Conservation (phyloP, 2,329 filamentous ascomycete genomes). For the Acrodontium crateriforme region DNA sequence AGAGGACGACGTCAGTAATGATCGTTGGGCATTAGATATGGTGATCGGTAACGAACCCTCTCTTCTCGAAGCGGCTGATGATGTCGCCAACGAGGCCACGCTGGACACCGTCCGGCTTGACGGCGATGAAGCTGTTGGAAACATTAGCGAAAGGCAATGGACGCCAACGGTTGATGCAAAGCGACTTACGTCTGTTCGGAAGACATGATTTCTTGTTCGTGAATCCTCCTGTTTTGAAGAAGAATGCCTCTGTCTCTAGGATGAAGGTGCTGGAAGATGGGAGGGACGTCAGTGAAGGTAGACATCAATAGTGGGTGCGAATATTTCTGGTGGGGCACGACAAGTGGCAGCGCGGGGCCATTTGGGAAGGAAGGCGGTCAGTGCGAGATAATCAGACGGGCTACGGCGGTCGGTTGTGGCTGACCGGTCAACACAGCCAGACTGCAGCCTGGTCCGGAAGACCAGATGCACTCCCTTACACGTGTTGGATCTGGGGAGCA, state of each 20-base stretch:
- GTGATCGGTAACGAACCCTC: slow-evolving; percentile 48
- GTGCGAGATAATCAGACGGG: too few relatives aligned
- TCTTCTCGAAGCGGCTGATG: slow-evolving; percentile 94
- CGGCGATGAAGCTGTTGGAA: slow-evolving; percentile 80
- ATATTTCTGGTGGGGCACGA: too few relatives aligned
- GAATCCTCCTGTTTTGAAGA: slow-evolving; percentile 15
- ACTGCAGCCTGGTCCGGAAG: too few relatives aligned
- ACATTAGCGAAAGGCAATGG: too few relatives aligned
- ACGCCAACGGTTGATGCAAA: too few relatives aligned
- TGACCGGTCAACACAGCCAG: too few relatives aligned
- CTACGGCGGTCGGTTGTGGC: too few relatives aligned
- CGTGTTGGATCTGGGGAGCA: too few relatives aligned
- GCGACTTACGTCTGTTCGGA: slow-evolving; percentile 79
- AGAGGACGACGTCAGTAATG: slow-evolving; percentile 8
- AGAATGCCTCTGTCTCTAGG: slow-evolving; percentile 34
- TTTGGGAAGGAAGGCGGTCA: too few relatives aligned
- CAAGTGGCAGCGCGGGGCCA: too few relatives aligned
- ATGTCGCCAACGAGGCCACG: slow-evolving; percentile 96
- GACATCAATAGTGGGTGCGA: too few relatives aligned
- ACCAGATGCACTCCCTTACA: too few relatives aligned
- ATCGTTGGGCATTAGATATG: slow-evolving; percentile 1
- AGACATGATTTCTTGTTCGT: slow-evolving; percentile 35
- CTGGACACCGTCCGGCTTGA: slow-evolving; percentile 99
- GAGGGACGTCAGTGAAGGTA: slow-evolving; percentile 17
- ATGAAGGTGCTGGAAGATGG: slow-evolving; percentile 33